Evolutionary conservation across 805 yeast species (phyloP).

Genomic region (Yarrowia sp.): DNA sequence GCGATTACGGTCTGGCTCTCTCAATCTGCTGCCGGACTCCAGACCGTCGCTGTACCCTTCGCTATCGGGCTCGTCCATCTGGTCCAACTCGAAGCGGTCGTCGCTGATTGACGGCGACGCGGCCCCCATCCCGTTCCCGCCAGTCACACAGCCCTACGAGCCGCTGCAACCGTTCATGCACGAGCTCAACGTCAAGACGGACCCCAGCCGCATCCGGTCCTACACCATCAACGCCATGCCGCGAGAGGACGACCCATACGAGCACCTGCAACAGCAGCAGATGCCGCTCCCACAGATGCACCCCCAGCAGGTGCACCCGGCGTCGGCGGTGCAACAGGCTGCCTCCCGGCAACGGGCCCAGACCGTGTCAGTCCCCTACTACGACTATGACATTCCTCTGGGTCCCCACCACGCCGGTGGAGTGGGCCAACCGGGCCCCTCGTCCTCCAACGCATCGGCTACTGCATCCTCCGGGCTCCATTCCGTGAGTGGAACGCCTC

Average conservation of each 20-base stretch:
- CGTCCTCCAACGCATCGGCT: slow-evolving; percentile 19
- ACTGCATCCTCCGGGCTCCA: slow-evolving; percentile 31
- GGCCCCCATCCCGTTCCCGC: slow-evolving; percentile 43
- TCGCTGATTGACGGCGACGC: slow-evolving; percentile 39
- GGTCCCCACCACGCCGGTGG: slow-evolving; percentile 4
- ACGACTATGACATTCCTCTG: slow-evolving; percentile 31
- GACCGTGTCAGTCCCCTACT: slow-evolving; percentile 28
- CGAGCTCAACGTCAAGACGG: slow-evolving; percentile 49
- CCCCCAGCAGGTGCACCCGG: slow-evolving; percentile 36
- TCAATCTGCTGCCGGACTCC: slow-evolving; percentile 45
- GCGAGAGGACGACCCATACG: slow-evolving; percentile 34
- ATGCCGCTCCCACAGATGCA: slow-evolving; percentile 38
- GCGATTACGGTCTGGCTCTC: slow-evolving; percentile 46
- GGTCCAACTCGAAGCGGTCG: slow-evolving; percentile 43
- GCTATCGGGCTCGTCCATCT: slow-evolving; percentile 47
- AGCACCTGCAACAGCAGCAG: slow-evolving; percentile 6
- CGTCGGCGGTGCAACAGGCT: slow-evolving; percentile 32
- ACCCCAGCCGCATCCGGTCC: slow-evolving; percentile 47
- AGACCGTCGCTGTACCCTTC: slow-evolving; percentile 43
- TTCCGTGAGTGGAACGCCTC: slow-evolving; percentile 14
- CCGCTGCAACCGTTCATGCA: slow-evolving; percentile 47
- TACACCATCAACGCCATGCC: slow-evolving; percentile 47
- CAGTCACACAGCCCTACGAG: slow-evolving; percentile 43
- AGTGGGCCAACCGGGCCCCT: background rate
- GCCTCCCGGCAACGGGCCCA: slow-evolving; percentile 32